phyloP scores from a whole-genome alignment of 257 asterid species.

The Salvia miltiorrhiza region DNA sequence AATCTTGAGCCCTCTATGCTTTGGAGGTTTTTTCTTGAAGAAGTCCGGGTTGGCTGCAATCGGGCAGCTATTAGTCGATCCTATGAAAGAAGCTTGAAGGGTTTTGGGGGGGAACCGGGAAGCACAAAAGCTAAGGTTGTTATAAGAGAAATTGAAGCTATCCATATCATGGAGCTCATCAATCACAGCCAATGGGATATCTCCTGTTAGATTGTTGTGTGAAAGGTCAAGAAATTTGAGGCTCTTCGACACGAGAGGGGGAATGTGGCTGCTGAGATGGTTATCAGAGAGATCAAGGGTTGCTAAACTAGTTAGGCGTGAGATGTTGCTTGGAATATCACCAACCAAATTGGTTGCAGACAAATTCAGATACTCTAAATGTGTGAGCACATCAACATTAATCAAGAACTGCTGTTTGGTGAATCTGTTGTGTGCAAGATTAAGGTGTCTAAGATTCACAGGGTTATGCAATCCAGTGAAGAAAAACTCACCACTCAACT shows the following conservation, averaged over 20 bases:
- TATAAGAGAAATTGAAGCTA: constrained; percentile 77
- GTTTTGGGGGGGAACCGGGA: constrained; percentile 40
- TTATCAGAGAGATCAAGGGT: constrained; percentile 74
- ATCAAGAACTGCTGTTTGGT: constrained; percentile 42
- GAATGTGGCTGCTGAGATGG: constrained; percentile 56
- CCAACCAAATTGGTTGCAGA: constrained; percentile 73
- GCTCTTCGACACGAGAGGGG: constrained; percentile 38
- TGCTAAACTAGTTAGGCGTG: constrained; percentile 43
- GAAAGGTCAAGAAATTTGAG: constrained; percentile 72
- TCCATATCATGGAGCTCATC: constrained; percentile 56
- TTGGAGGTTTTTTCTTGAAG: constrained; percentile 38
- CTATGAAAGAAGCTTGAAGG: constrained; percentile 52
- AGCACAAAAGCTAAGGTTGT: constrained; percentile 73
- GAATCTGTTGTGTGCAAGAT: constrained; percentile 85
- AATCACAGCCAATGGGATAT: constrained; percentile 55
- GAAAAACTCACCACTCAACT: constrained; percentile 66
- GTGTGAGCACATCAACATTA: constrained; percentile 35
- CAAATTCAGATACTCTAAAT: constrained; percentile 72
- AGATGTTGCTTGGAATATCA: constrained; percentile 48
- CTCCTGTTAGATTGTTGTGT: constrained; percentile 77
- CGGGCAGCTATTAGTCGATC: constrained; percentile 77
- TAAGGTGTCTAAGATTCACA: constrained; percentile 56
- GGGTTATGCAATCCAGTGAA: constrained; percentile 43
- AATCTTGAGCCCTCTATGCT: constrained; percentile 60
- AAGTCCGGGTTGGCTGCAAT: constrained; percentile 80